Conservation (phyloP, 768 basidiomycete species). For the Strobilomyces dryophilus region DNA sequence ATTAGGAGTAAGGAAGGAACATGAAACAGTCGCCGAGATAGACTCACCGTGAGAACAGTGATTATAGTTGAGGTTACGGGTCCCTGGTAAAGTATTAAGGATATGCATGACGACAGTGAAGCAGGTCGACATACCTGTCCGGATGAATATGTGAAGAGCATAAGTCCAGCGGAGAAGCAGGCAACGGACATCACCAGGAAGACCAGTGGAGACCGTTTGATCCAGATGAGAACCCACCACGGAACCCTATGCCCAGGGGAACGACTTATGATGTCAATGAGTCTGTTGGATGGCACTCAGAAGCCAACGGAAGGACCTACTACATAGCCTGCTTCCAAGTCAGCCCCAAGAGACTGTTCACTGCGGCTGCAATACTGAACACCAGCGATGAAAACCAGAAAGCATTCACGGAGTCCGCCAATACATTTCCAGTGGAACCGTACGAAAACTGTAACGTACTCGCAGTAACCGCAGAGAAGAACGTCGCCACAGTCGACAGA, state of each 20-base stretch:
- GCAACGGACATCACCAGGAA: conserved; percentile 83
- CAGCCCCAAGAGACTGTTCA: conserved; percentile 48
- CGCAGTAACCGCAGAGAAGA: conserved; percentile 53
- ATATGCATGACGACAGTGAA: conserved; percentile 20
- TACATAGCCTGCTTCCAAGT: conserved; percentile 59
- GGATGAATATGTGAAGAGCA: conserved; percentile 75
- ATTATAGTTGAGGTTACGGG: conserved; percentile 64
- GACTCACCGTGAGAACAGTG: conserved; percentile 59
- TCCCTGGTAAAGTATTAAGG: conserved; percentile 38
- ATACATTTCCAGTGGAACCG: conserved; percentile 27
- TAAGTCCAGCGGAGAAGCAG: conserved; percentile 75
- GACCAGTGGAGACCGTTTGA: conserved; percentile 77
- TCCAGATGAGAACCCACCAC: conserved; percentile 72
- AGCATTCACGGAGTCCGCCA: conserved; percentile 43
- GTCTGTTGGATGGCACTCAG: conserved; percentile 3
- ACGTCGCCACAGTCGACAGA: conserved; percentile 50
- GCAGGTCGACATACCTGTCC: conserved; percentile 45
- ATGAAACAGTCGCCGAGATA: not conserved
- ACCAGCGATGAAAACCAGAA: conserved; percentile 56
- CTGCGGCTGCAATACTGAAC: conserved; percentile 52
- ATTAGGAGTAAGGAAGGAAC: conserved; percentile 6
- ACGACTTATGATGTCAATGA: conserved; percentile 35
- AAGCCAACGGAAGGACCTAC: conserved; percentile 32
- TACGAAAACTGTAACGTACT: conserved; percentile 48
- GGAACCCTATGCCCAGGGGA: conserved; percentile 53